Percentiles rank a stretch among this genome's conserved stretches.
Conservation (phyloP, 73 alveolate genomes). For the Uronychia binucleata region DNA sequence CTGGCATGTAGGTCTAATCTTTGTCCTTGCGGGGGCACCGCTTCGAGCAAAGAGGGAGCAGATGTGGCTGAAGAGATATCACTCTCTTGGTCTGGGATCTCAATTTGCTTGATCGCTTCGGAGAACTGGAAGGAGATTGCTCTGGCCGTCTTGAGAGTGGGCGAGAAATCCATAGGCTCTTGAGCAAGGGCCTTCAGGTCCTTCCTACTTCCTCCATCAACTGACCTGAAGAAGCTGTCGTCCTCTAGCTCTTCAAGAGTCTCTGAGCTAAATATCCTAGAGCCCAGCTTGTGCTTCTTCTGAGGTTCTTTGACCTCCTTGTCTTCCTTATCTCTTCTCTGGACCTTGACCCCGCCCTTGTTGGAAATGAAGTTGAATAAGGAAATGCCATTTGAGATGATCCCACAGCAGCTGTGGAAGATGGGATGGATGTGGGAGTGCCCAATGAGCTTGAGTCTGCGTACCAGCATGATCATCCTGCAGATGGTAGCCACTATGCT, state of each 20-base stretch:
- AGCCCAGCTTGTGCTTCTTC: not conserved
- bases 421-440: constrained; percentile 42
- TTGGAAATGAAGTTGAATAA: not conserved
- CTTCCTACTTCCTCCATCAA: not conserved
- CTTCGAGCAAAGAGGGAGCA: too few species aligned
- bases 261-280: not conserved
- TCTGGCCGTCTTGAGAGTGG: not conserved
- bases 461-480: constrained; percentile 39
- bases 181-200: not conserved
- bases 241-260: not conserved
- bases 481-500: not conserved
- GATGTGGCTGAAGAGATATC: not conserved
- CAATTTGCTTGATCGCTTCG: not conserved
- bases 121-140: not conserved
- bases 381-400: not conserved
- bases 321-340: not conserved
- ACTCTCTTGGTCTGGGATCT: not conserved
- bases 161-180: not conserved
- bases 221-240: not conserved
- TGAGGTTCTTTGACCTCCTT: not conserved
- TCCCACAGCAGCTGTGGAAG: constrained; percentile 37
- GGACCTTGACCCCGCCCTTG: not conserved
- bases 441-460: constrained; percentile 35
- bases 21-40: not conserved
- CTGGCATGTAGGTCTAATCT: not conserved